phyloP scores from a whole-genome alignment of 441 rosid species.

The Brassica hybrid region DNA sequence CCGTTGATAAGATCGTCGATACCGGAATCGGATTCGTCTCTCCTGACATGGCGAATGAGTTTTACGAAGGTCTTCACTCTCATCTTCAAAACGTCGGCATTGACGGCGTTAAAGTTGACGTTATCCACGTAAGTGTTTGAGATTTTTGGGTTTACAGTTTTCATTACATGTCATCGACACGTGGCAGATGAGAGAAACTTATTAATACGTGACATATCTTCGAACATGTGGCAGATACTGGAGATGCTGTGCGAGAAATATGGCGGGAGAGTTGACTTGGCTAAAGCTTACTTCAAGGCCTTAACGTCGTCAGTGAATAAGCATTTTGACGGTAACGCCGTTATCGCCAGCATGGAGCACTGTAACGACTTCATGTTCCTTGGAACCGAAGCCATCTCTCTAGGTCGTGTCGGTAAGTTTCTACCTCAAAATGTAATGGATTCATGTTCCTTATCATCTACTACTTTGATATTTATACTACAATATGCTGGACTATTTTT shows the following conservation, averaged over 20 bases:
- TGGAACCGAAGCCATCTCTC: constrained; percentile 84
- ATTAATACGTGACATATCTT: constrained; percentile 14
- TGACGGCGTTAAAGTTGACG: constrained; percentile 98
- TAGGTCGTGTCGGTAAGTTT: constrained; percentile 95
- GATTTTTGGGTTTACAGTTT: not conserved
- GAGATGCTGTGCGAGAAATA: constrained; percentile 88
- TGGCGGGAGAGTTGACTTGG: constrained; percentile 93
- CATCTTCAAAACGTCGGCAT: constrained; percentile 70
- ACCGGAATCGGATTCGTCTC: constrained; percentile 72
- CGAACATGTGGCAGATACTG: constrained; percentile 50
- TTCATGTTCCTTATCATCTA: not conserved
- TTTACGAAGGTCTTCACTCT: constrained; percentile 85
- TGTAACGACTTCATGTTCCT: constrained; percentile 97
- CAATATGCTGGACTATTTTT: not conserved
- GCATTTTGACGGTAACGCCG: constrained; percentile 92
- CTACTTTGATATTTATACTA: not conserved
- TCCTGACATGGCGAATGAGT: constrained; percentile 63
- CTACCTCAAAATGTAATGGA: not conserved
- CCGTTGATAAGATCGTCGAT: constrained; percentile 80
- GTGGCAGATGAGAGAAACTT: not conserved
- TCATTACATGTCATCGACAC: not conserved
- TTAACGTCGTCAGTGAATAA: constrained; percentile 71
- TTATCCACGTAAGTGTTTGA: constrained; percentile 72
- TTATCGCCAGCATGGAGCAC: constrained; percentile 97
- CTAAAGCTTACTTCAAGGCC: constrained; percentile 79